These are phyloP conservation scores for Tilletia setariae DNA, from an alignment of 1,284 basidiomycete species.

Conservation along the genomic window DNA sequence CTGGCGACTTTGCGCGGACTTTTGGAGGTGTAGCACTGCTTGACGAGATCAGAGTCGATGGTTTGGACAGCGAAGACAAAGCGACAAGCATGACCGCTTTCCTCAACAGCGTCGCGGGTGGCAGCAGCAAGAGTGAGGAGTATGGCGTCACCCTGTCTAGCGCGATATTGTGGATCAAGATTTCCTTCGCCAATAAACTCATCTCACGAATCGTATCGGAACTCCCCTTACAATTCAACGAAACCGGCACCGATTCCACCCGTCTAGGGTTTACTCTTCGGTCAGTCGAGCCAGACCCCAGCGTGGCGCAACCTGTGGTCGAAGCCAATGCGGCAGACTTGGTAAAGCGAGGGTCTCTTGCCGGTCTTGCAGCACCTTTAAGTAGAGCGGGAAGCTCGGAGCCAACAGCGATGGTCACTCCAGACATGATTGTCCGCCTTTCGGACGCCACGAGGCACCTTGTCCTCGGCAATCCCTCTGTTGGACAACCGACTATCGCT, in stretches of 20 bases:
- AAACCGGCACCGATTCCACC: not conserved
- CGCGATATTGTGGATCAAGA: not conserved
- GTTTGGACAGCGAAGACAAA: not conserved
- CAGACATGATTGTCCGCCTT: not conserved
- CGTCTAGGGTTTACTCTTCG: not conserved
- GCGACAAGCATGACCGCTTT: not conserved
- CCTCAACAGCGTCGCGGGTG: not conserved
- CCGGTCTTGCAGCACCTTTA: too few species aligned
- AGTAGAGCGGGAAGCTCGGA: too few species aligned
- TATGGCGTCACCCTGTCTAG: not conserved
- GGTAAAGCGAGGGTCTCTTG: not conserved
- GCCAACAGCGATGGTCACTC: not conserved
- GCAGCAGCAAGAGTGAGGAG: not conserved
- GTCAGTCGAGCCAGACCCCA: not conserved
- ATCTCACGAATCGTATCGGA: not conserved
- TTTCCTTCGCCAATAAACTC: not conserved
- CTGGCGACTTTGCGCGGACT: slow-evolving; percentile 37
- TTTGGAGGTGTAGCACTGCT: slow-evolving; percentile 37
- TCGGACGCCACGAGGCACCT: not conserved
- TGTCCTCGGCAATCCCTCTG: not conserved
- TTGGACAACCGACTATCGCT: not conserved
- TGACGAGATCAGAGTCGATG: slow-evolving; percentile 32
- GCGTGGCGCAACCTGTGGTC: not conserved
- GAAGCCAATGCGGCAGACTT: slow-evolving; percentile 2
- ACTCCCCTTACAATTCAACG: not conserved